Conservation (phyloP, 2,329 filamentous ascomycete genomes). For the Colletotrichum viniferum region DNA sequence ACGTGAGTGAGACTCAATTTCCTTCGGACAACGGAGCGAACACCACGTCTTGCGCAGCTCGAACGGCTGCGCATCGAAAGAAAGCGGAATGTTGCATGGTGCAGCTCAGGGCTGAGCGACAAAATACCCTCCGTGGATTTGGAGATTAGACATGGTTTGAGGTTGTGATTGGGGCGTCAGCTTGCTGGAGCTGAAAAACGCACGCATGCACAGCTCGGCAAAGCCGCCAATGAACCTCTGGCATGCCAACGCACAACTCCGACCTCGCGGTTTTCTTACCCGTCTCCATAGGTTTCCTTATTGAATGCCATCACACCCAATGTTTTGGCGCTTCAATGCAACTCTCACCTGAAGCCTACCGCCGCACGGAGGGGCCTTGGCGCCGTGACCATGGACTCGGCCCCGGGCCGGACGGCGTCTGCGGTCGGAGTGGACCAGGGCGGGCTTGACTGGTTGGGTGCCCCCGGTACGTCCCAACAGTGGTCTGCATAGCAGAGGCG, state of each 20-base stretch:
- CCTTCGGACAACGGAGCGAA: background rate
- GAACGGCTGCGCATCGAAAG: background rate
- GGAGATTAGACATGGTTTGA: background rate
- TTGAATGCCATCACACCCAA: background rate
- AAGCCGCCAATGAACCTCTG: background rate
- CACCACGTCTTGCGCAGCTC: background rate
- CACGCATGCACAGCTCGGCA: background rate
- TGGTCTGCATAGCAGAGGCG: background rate
- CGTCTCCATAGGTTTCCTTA: background rate
- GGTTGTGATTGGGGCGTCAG: background rate
- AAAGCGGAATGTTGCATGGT: background rate
- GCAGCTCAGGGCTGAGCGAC: background rate
- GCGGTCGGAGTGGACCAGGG: background rate
- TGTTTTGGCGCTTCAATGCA: background rate
- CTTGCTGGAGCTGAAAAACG: background rate
- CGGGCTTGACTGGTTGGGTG: background rate
- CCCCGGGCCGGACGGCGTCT: background rate
- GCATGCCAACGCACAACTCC: background rate
- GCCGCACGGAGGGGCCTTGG: background rate
- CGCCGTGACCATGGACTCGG: background rate
- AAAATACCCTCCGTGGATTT: background rate
- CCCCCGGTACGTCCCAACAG: background rate
- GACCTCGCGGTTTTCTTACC: background rate
- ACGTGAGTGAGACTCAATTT: background rate
- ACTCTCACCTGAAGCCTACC: constrained; percentile 3